Base-by-base conservation (phyloP, 768 basidiomycete genomes). In the Leccinum barrowsii region DNA sequence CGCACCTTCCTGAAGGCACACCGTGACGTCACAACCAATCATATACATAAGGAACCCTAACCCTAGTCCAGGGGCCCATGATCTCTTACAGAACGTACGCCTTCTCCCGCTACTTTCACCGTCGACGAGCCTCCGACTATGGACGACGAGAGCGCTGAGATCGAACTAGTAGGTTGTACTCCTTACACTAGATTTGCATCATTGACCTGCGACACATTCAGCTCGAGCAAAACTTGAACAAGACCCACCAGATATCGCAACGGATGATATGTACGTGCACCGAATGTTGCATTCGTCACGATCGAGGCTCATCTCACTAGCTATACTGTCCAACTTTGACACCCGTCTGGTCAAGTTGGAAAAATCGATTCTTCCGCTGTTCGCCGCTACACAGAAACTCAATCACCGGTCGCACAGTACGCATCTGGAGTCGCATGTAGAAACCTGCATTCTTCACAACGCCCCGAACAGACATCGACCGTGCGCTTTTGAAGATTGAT, bases 201-300 rank as follows among this genome's bases (percentile, higher is more conserved):
- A 42, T 46, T 62, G 13, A 59, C 30, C 12, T 40, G 3, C 24
- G 17, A 12, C 40, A 7, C 32, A 12, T 19, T 22, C 48, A 91
- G 91, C 80, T 94, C 10, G 90, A 94, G 74, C 92, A 93, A 73
- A 92, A 93, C 68, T 77, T 94, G 46, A 85, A 89, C 72, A 93
- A 92, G 74, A 93, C 91, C 0, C 82, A 83, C 21, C 90, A 90
- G 66, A 88, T 91, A 59, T 92, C 91, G 1, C 87, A 89, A 66
- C 80, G 89, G 52, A 93, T 94, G 91, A 92, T 84, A 59, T 83
- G 90, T 93, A 75, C 56, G 88, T 66, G 8, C 24, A 34, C 22
- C 4, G 28, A 32, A 69, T 44, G 37, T 52, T 8, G 26, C 32
- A 54, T 37, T 34, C 46, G 28, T 24, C 22, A 13, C 13, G 42